Base-by-base conservation (phyloP, 2,329 filamentous ascomycete genomes). In the Penicillium glabrum region DNA sequence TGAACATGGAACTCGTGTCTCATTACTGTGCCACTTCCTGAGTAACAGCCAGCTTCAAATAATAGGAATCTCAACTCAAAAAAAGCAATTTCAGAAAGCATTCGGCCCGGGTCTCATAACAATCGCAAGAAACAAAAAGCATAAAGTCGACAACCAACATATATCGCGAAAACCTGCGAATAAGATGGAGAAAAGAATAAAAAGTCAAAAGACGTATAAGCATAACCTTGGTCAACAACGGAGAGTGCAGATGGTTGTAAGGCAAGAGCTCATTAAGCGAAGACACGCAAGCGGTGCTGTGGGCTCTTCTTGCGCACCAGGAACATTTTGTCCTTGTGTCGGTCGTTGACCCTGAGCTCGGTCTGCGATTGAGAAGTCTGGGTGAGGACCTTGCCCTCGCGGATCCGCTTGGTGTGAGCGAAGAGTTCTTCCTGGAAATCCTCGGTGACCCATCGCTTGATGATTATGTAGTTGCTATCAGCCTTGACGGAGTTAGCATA, bases 361-460 rank as follows among this genome's bases (percentile, higher is more conserved):
- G 75, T 77, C 45, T 70, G 61, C n/a, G 69, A 69, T 59, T 59
- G 66, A 45, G 73, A 74, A 23, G 66, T 70, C 57, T 74, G 60
- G n/a, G 69, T 63, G 52, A 77, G 58, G 43, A 74, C 58, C 46
- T 72, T 74, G 48, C 79, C 80, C 67, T 86, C 83, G n/a, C 86
- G 86, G 60, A 90, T 71, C 44, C 81, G 77, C 59, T 81, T 81
- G 3, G 89, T 91, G 74, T 92, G 88, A 44, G 84, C 82, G 82
- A 89, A 93, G 48, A 91, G 82, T 55, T 85, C 78, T 57, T 90
- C 83, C 67, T 91, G 89, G 69, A 91, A 84, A 59, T 84, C 83
- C 64, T 91, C 86, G 4, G 85, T 83, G 51, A 92, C 85, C 85
- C 85, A 90, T 54, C 86, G 81, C 73, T 89, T 89, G 75, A 92